These are phyloP conservation scores for Firmiana major DNA, from an alignment of 345 rosid species.

Conservation along the genomic window DNA sequence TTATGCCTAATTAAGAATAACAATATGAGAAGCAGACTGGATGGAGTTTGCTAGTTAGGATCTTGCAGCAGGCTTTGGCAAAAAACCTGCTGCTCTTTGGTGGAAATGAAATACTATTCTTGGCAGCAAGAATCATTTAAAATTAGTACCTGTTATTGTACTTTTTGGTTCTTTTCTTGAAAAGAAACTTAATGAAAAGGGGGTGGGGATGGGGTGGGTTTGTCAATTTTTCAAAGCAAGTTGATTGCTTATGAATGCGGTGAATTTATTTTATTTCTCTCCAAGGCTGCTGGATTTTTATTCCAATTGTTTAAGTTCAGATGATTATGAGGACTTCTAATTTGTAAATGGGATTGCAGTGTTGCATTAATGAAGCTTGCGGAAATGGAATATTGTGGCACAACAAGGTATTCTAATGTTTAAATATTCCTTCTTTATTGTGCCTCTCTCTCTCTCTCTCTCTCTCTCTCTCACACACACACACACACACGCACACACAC, in stretches of 20 bases:
- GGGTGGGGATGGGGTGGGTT: background rate
- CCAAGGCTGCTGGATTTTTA: background rate
- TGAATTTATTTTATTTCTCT: background rate
- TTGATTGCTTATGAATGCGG: background rate
- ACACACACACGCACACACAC: background rate
- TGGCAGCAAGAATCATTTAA: background rate
- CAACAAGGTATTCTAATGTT: constrained; percentile 66
- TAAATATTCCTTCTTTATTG: background rate
- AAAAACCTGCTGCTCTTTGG: background rate
- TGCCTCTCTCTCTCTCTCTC: background rate
- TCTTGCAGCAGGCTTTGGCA: background rate
- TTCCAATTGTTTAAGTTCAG: background rate
- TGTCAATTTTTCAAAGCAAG: background rate
- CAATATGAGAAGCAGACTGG: background rate
- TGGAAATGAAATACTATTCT: background rate
- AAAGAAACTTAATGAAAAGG: background rate
- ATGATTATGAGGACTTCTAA: background rate
- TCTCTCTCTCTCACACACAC: too few species aligned
- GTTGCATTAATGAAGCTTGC: constrained; percentile 76
- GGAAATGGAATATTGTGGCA: constrained; percentile 92
- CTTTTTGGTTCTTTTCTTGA: background rate
- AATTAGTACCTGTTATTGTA: background rate
- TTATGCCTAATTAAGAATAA: background rate
- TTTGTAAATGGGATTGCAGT: constrained; percentile 44
- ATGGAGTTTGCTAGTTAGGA: background rate